Base-by-base conservation (phyloP, 768 basidiomycete species). In the Pholiota molesta region DNA sequence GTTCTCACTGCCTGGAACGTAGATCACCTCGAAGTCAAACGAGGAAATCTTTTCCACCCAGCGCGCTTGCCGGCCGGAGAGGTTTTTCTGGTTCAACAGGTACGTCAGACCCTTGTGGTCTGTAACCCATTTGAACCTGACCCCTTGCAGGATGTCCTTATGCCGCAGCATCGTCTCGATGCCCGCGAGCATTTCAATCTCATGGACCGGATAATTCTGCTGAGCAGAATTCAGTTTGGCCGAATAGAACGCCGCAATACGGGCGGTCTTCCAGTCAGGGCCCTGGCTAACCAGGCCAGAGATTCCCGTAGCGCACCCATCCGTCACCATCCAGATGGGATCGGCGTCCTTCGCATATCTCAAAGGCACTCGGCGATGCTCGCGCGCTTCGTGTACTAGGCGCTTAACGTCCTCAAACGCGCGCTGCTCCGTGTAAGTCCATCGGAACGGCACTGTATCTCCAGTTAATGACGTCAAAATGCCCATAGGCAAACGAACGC, bases 401-500 rank as follows among this genome's bases (percentile, higher is more conserved):
- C 40, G 26, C 62, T 78, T 74, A n/a, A 78, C 69, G 1, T 67
- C 63, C 1, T 75, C 66, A 53, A 79, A 79, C 0, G 75, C 74
- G 2, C 56, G 51, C 35, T 72, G 67, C 13, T 73, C 47, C 31
- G 68, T 70, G 10, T 53, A 58, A 14, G 37, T 29, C 71, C 69
- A 71, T 17, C 64, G 53, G 55, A 70, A 72, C 3, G 66, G 62
- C 0, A 58, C 64, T 0, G 63, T 62, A 47, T 60, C 57, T 14
- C 72, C 66, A 1, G 59, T 62, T 2, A 71, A 21, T 13, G 55
- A 13, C 16, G 55, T 66, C 3, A 81, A 62, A 0, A 73, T 55
- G 0, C 66, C 73, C 72, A 79, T 77, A 3, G 76, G 76, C 5
- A 78, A 73, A 0, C 75, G 62, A 3, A 80, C 64, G 0, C 63